A percentile compares a stretch with the other conserved stretches of the same genome.
Evolutionary conservation across 208 protist species (phyloP).

Genomic region (Borovskyia barvae): DNA sequence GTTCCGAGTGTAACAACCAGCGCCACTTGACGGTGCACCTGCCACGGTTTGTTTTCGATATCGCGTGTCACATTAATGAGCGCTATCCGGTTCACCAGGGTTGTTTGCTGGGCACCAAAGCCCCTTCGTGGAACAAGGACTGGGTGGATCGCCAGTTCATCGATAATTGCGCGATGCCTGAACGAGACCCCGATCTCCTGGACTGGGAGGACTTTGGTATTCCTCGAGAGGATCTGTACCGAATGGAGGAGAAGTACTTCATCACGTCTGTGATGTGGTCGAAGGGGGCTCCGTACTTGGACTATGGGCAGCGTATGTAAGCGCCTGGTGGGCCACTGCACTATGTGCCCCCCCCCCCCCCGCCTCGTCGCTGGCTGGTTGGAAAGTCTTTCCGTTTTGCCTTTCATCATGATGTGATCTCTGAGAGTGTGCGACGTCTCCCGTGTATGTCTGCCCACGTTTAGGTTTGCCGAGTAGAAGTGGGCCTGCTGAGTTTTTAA

Average conservation of each 20-base stretch:
- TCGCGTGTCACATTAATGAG: slow-evolving; percentile 76
- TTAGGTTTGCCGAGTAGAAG: too few species aligned
- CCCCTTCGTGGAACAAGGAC: slow-evolving; percentile 83
- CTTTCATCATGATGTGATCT: too few species aligned
- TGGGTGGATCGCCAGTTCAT: slow-evolving; percentile 89
- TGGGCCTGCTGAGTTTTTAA: too few species aligned
- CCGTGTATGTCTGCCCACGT: too few species aligned
- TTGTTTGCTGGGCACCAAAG: slow-evolving; percentile 60
- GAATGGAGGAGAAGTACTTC: slow-evolving; percentile 92
- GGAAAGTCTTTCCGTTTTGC: too few species aligned
- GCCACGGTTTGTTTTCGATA: slow-evolving; percentile 71
- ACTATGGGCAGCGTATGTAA: slow-evolving; percentile 74
- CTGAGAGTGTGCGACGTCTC: too few species aligned
- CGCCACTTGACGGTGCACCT: slow-evolving; percentile 63
- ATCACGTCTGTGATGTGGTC: slow-evolving; percentile 85
- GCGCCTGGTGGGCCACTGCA: too few species aligned
- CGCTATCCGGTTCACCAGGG: slow-evolving; percentile 75
- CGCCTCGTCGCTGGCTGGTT: too few species aligned
- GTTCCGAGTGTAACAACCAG: slow-evolving; percentile 78
- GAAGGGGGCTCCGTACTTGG: slow-evolving; percentile 67
- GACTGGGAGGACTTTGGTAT: slow-evolving; percentile 93
- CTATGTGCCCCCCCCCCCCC: too few species aligned
- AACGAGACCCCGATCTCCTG: slow-evolving; percentile 86
- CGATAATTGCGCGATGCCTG: slow-evolving; percentile 86
- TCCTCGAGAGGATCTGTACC: slow-evolving; percentile 85